A percentile compares a stretch with the other conserved stretches of the same genome.
Evolutionary conservation across 2,329 filamentous ascomycete genomes (phyloP).

Genomic region (Alternaria triticina): DNA sequence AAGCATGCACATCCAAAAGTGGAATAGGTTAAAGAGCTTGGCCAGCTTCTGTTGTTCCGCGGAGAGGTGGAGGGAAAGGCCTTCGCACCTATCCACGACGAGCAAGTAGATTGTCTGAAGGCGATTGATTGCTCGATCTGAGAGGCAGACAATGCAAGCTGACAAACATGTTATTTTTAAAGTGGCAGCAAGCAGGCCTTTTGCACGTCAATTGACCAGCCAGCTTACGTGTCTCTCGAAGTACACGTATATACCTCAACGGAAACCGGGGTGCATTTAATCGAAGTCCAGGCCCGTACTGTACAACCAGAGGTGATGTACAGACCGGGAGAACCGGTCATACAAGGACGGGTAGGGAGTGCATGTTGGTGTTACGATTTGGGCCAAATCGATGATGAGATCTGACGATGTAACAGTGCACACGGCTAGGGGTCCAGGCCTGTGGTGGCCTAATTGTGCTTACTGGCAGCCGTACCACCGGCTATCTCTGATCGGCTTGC

Average conservation of each 20-base stretch:
- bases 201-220: background rate
- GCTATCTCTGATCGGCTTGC: background rate
- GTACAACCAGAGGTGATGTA: background rate
- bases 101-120: background rate
- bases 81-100: background rate
- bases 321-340: slow-evolving; percentile 12
- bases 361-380: slow-evolving; percentile 3
- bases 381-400: slow-evolving; percentile 1
- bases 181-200: background rate
- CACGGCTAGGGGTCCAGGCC: background rate
- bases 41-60: background rate
- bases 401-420: slow-evolving; percentile 6
- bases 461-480: background rate
- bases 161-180: background rate
- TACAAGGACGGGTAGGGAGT: slow-evolving; percentile 8
- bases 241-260: background rate
- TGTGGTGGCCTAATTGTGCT: background rate
- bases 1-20: background rate
- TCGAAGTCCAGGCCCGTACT: background rate
- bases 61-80: background rate
- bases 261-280: background rate
- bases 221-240: background rate
- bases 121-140: background rate
- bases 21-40: background rate
- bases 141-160: background rate